A percentile compares a stretch with the other conserved stretches of the same genome.
These are phyloP conservation scores for Piper betle DNA, from an alignment of 164 flowering plant species.

Conservation along the genomic window DNA sequence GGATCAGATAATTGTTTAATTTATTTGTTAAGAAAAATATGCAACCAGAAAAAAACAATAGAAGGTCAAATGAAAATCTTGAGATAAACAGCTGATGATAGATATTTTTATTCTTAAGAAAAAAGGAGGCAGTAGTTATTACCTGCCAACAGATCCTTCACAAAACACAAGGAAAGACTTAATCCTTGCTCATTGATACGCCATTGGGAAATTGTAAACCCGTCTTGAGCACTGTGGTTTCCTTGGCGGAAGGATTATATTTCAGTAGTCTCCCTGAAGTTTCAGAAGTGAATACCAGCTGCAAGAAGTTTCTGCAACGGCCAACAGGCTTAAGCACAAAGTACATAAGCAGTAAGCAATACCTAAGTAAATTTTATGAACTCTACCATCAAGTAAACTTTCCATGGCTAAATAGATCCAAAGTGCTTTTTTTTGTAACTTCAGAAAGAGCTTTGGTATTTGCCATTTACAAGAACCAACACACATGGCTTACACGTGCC, in stretches of 20 bases:
- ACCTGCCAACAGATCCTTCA: constrained; percentile 64
- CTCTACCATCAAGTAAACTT: too few species aligned
- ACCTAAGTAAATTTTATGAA: background rate
- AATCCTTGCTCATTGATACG: constrained; percentile 72
- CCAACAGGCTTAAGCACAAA: background rate
- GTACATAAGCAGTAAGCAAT: background rate
- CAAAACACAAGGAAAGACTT: constrained; percentile 57
- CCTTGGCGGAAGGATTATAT: constrained; percentile 52
- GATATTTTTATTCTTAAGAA: background rate
- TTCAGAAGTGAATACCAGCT: constrained; percentile 69
- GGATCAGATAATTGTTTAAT: too few species aligned
- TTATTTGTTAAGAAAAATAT: too few species aligned
- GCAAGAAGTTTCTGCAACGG: constrained; percentile 64
- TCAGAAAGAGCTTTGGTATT: background rate
- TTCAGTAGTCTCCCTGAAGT: constrained; percentile 71
- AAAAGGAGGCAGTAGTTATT: background rate
- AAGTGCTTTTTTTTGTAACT: too few species aligned
- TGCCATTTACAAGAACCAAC: background rate
- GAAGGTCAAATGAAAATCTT: too few species aligned
- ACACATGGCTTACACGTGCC: too few species aligned
- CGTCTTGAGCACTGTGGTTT: constrained; percentile 54
- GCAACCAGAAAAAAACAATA: too few species aligned
- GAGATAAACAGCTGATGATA: background rate
- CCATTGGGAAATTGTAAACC: constrained; percentile 78
- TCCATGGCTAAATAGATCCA: too few species aligned